Evolutionary conservation across 352 stramenopile species (phyloP), one percentile per base, ranked within the genome.

Genomic region (Pythium grandisporangium): DNA sequence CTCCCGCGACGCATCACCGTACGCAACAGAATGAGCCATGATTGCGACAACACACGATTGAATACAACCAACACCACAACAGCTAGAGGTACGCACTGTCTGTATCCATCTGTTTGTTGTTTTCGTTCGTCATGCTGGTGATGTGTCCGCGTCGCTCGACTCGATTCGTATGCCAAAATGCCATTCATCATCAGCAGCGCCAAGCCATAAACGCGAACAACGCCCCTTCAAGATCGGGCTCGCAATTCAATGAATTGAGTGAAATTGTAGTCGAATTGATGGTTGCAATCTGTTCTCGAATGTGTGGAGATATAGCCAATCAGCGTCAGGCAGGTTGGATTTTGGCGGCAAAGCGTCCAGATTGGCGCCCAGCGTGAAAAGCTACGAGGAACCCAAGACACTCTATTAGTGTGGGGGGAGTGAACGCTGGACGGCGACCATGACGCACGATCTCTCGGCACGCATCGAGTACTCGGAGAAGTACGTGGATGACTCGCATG

Each of bases 401-500:
- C n/a, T n/a, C n/a, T n/a, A n/a, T n/a, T n/a, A n/a, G n/a, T n/a
- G n/a, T n/a, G n/a, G n/a, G n/a, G n/a, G n/a, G n/a, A n/a, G n/a
- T n/a, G n/a, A n/a, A n/a, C n/a, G n/a, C n/a, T n/a, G n/a, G 23
- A 44, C 16, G 33, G 26, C 27, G 26, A 45, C 41, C 38, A 88
- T 91, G 77, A 82, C 75, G 42, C 75, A 84, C 60, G 80, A 95
- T 49, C 57, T 93, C 48, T 90, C 81, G 57, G 76, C 78, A 50
- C 80, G 87, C 52, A 97, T 97, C 59, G 89, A 97, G 63, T 97
- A 97, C 78, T 96, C 84, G 48, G 89, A 97, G 63, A 96, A 96
- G 66, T 97, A 97, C 53, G 77, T 92, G 46, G 89, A 97, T 49
- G 87, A 95, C 58, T 92, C 77, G 21, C 83, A 95, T 61, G 88